Evolutionary conservation across 2,329 filamentous ascomycete genomes (phyloP).

Genomic region (Cercospora sesami): DNA sequence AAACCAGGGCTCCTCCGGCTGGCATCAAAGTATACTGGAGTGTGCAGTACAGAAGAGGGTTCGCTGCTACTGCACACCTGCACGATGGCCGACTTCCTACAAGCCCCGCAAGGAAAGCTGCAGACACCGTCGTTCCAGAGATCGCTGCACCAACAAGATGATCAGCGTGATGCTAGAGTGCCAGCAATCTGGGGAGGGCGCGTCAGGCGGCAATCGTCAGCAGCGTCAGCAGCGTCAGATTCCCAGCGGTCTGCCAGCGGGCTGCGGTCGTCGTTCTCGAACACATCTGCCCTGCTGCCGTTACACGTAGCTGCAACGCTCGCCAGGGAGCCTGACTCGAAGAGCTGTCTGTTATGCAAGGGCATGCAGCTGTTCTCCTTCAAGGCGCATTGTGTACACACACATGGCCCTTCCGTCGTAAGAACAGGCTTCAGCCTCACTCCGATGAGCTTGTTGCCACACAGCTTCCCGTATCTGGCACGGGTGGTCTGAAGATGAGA

Average conservation of each 20-base stretch:
- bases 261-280: background rate
- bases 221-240: no score
- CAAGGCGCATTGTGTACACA: background rate
- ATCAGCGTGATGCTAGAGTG: background rate
- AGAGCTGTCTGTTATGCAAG: background rate
- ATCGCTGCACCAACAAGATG: background rate
- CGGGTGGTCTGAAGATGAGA: background rate
- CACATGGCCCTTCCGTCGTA: background rate
- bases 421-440: background rate
- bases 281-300: background rate
- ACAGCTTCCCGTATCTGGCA: background rate
- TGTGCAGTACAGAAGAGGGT: background rate
- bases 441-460: background rate
- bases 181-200: background rate
- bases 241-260: no score
- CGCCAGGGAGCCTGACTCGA: background rate
- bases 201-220: background rate
- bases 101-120: background rate
- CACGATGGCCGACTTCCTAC: background rate
- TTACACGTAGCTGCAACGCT: background rate
- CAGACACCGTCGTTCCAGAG: slow-evolving; percentile 4
- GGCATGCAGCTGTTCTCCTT: background rate
- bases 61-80: slow-evolving; percentile 3
- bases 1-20: background rate
- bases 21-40: background rate